A percentile compares a stretch with the other conserved stretches of the same genome.
phyloP scores from a whole-genome alignment of 73 alveolate species.

The Effrenium voratum region DNA sequence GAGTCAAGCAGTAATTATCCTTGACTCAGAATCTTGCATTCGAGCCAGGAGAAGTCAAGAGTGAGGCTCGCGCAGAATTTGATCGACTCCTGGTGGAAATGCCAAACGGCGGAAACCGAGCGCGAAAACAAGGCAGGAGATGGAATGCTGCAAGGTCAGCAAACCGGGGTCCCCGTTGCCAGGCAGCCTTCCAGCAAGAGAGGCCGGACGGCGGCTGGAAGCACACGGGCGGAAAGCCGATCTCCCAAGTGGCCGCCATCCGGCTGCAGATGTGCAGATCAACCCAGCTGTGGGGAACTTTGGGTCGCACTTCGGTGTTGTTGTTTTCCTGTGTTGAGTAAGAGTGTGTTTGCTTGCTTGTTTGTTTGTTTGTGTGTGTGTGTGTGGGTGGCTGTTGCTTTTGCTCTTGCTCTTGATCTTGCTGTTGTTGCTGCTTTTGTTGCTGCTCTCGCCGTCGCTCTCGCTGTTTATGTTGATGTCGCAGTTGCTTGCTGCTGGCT shows the following conservation, averaged over 20 bases:
- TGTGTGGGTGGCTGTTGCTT: too few relatives aligned
- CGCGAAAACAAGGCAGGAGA: conserved; percentile 46
- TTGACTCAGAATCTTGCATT: background rate
- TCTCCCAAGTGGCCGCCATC: conserved; percentile 29
- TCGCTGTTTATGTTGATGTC: too few relatives aligned
- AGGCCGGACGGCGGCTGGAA: conserved; percentile 93
- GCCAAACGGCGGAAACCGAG: conserved; percentile 5
- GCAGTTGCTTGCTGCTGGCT: too few relatives aligned
- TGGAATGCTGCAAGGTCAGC: background rate
- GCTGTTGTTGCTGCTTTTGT: too few relatives aligned
- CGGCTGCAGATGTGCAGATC: too few relatives aligned
- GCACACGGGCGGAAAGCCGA: conserved; percentile 61
- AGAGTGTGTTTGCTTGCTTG: too few relatives aligned
- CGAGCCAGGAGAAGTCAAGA: conserved; percentile 41
- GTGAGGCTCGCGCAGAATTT: conserved; percentile 54
- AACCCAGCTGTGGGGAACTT: too few relatives aligned
- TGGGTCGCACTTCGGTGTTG: too few relatives aligned
- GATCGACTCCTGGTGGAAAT: conserved; percentile 37
- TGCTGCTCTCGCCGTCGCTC: too few relatives aligned
- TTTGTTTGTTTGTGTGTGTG: too few relatives aligned
- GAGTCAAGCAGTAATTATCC: background rate
- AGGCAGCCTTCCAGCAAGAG: conserved; percentile 92
- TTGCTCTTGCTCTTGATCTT: too few relatives aligned
- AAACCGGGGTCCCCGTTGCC: background rate
- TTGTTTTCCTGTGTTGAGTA: too few relatives aligned